Conservation (phyloP, 139 green algal genomes). For the Pedinophyceae sp. region DNA sequence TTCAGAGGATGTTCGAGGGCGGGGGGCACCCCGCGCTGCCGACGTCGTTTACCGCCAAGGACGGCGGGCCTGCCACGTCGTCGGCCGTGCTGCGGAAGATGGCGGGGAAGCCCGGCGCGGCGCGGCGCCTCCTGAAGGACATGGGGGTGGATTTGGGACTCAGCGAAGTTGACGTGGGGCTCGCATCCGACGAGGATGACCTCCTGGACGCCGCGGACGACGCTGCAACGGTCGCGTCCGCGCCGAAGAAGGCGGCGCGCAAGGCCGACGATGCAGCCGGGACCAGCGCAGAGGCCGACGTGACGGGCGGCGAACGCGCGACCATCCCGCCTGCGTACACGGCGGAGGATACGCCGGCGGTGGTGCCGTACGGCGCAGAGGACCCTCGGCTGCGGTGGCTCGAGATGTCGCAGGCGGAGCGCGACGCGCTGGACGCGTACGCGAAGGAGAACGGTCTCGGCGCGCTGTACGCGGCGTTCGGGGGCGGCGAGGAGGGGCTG, state of each 20-base stretch:
- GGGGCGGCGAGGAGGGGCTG: slow-evolving; percentile 41
- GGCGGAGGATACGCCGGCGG: slow-evolving; percentile 8
- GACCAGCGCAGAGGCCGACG: not conserved
- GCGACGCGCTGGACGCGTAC: slow-evolving; percentile 15
- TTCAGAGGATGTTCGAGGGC: not conserved
- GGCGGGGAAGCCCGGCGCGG: slow-evolving; percentile 61
- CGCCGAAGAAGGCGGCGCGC: slow-evolving; percentile 3
- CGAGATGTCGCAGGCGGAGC: slow-evolving; percentile 18
- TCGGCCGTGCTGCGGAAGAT: slow-evolving; percentile 43
- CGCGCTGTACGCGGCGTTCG: slow-evolving; percentile 58
- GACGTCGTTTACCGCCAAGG: slow-evolving; percentile 4
- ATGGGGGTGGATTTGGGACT: not conserved
- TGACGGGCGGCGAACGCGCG: no score
- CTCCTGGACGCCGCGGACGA: not conserved
- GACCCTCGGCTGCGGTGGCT: not conserved
- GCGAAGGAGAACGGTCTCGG: slow-evolving; percentile 39
- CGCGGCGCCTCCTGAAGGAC: slow-evolving; percentile 39
- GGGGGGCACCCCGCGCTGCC: no score
- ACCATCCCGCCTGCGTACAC: no score
- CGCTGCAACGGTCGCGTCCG: slow-evolving; percentile 4
- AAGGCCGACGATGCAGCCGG: slow-evolving; percentile 2
- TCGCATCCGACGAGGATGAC: not conserved
- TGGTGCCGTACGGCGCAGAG: not conserved
- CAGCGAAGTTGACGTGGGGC: not conserved
- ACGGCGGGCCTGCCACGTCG: slow-evolving; percentile 26